A percentile compares a stretch with the other conserved stretches of the same genome.
Conservation (phyloP, 495 filamentous ascomycete genomes). For the Neurospora africana region DNA sequence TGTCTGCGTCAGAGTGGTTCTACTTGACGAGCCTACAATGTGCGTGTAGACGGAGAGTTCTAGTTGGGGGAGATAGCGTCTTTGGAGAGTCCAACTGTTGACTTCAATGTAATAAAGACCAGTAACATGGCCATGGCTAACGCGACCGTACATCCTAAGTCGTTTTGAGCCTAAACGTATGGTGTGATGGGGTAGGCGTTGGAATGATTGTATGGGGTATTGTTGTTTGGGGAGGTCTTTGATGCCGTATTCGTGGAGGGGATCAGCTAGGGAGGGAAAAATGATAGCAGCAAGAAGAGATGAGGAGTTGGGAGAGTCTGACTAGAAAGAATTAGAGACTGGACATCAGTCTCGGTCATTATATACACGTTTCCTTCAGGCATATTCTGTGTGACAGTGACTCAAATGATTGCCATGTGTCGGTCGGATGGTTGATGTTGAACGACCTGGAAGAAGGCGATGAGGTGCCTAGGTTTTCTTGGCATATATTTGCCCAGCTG, state of each 20-base stretch:
- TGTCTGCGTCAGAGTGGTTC: conserved; percentile 50
- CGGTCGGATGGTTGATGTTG: too few relatives aligned
- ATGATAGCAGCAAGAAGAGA: background rate
- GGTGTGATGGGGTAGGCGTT: background rate
- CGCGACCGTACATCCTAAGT: background rate
- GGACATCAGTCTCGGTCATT: background rate
- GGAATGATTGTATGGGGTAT: background rate
- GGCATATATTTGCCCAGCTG: background rate
- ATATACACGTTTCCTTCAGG: background rate
- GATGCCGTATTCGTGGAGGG: background rate
- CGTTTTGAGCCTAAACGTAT: background rate
- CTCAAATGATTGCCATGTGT: background rate
- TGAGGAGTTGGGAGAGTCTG: background rate
- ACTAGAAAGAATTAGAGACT: background rate
- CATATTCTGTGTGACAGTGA: background rate
- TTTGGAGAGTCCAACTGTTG: background rate
- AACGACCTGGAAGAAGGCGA: too few relatives aligned
- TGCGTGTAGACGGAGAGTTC: conserved; percentile 39
- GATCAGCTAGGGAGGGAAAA: background rate
- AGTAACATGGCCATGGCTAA: conserved; percentile 8
- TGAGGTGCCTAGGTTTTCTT: background rate
- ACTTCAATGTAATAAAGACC: conserved; percentile 16
- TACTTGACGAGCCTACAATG: conserved; percentile 44
- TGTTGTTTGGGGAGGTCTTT: background rate
- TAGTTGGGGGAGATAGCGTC: conserved; percentile 44